These are phyloP conservation scores for Plasmodium berghei DNA, from an alignment of 169 alveolate species.

Conservation along the genomic window DNA sequence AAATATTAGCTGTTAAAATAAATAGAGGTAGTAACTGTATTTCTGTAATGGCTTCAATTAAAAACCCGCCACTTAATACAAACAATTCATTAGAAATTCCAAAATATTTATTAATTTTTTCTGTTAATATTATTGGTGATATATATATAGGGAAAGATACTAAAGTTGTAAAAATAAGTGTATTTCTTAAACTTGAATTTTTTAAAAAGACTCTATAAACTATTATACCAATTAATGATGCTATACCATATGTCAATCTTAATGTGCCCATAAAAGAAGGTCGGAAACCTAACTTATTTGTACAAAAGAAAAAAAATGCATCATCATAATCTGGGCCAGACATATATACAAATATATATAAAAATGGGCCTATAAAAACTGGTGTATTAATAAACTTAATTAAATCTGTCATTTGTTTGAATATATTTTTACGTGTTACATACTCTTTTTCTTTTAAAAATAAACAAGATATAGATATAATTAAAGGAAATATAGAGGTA, in stretches of 20 bases:
- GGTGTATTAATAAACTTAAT: conserved; percentile 88
- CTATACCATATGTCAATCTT: conserved; percentile 93
- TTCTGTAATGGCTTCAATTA: conserved; percentile 94
- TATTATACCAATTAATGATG: conserved; percentile 93
- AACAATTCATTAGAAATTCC: conserved; percentile 93
- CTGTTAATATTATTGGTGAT: conserved; percentile 89
- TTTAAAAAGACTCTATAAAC: conserved; percentile 90
- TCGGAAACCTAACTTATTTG: conserved; percentile 92
- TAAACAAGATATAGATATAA: conserved; percentile 87
- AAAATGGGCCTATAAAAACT: conserved; percentile 91
- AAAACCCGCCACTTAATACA: conserved; percentile 92
- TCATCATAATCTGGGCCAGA: conserved; percentile 94
- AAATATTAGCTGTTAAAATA: conserved; percentile 93
- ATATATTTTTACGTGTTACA: conserved; percentile 79
- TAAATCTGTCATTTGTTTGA: conserved; percentile 85
- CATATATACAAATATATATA: conserved; percentile 90
- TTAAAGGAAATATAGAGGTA: conserved; percentile 91
- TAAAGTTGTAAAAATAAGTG: conserved; percentile 92
- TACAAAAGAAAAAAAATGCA: conserved; percentile 95
- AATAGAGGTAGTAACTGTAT: conserved; percentile 94
- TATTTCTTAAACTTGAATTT: conserved; percentile 88
- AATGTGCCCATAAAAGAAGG: conserved; percentile 96
- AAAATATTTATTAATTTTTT: conserved; percentile 87
- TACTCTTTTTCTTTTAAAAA: conserved; percentile 88
- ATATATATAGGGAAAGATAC: conserved; percentile 87